A percentile compares a stretch with the other conserved stretches of the same genome.
Conservation (phyloP, 148 eudicot genomes). For the Simmondsia chinensis region DNA sequence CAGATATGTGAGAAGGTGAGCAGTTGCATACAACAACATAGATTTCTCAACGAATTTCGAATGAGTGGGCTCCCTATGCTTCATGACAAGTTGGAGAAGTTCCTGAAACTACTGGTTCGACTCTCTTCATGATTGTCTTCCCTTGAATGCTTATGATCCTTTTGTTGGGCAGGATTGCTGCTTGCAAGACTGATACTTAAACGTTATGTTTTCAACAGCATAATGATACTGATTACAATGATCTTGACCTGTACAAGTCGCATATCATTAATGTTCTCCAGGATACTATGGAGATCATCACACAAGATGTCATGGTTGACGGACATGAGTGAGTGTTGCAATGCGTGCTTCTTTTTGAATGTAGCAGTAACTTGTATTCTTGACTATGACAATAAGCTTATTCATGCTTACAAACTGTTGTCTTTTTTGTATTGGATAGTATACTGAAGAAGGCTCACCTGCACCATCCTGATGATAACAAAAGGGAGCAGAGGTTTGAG, state of each 20-base stretch:
- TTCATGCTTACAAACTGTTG: too few relatives aligned
- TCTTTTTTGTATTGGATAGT: constrained; percentile 28
- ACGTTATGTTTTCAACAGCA: constrained; percentile 32
- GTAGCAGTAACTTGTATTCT: constrained; percentile 1
- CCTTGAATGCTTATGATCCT: not conserved
- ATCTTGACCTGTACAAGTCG: constrained; percentile 46
- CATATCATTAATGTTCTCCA: constrained; percentile 81
- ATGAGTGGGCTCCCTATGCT: constrained; percentile 75
- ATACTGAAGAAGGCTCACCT: constrained; percentile 34
- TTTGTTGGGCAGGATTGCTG: not conserved
- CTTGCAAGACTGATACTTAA: too few relatives aligned
- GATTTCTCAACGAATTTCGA: constrained; percentile 55
- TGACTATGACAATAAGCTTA: too few relatives aligned
- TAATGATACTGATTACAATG: constrained; percentile 42
- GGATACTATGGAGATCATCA: constrained; percentile 85
- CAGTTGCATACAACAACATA: constrained; percentile 31
- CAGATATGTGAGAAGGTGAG: constrained; percentile 54
- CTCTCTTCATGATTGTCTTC: constrained; percentile 8
- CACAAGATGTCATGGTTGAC: constrained; percentile 64
- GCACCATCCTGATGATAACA: constrained; percentile 18
- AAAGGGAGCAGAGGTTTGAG: constrained; percentile 70
- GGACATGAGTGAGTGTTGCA: constrained; percentile 49
- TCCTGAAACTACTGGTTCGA: constrained; percentile 68
- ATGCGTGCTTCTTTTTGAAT: not conserved
- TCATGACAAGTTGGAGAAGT: constrained; percentile 82